Percentiles rank a stretch among this genome's conserved stretches.
Conservation (phyloP, 169 alveolate genomes). For the Sarcocystis neurona region DNA sequence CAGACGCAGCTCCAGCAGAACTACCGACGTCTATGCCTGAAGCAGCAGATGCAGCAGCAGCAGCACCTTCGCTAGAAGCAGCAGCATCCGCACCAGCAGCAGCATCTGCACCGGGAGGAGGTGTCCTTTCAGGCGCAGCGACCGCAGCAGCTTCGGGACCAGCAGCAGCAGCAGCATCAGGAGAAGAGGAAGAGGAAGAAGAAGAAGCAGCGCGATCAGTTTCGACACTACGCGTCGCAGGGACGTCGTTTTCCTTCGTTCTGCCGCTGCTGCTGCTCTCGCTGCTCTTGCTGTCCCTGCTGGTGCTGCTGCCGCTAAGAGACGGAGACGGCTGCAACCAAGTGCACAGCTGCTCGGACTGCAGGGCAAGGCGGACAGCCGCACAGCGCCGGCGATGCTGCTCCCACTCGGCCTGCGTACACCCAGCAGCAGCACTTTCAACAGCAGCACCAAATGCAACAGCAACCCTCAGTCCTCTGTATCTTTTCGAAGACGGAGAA, state of each 20-base stretch:
- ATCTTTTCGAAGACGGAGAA: no score
- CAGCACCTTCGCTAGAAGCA: background rate
- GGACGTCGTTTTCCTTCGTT: slow-evolving; percentile 2
- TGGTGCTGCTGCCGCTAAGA: slow-evolving; percentile 26
- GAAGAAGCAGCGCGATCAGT: background rate
- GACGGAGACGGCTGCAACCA: no score
- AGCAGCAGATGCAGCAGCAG: background rate
- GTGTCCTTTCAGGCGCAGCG: background rate
- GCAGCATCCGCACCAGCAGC: background rate
- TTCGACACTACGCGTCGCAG: no score
- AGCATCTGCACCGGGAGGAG: background rate
- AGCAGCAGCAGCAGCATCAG: background rate
- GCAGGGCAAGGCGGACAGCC: slow-evolving; percentile 22
- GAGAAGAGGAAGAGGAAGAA: background rate
- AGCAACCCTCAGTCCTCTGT: no score
- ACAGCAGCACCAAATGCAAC: no score
- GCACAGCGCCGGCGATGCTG: slow-evolving; percentile 2
- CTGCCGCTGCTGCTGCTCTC: background rate
- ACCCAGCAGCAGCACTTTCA: background rate
- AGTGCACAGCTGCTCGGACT: slow-evolving; percentile 20
- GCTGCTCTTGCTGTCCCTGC: slow-evolving; percentile 41
- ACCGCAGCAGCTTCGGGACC: no score
- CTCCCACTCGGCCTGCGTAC: slow-evolving; percentile 19
- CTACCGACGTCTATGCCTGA: background rate
- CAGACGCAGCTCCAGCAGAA: background rate